These are phyloP conservation scores for Fraxinus quadrangulata DNA, from an alignment of 257 asterid genomes.

Conservation along the genomic window DNA sequence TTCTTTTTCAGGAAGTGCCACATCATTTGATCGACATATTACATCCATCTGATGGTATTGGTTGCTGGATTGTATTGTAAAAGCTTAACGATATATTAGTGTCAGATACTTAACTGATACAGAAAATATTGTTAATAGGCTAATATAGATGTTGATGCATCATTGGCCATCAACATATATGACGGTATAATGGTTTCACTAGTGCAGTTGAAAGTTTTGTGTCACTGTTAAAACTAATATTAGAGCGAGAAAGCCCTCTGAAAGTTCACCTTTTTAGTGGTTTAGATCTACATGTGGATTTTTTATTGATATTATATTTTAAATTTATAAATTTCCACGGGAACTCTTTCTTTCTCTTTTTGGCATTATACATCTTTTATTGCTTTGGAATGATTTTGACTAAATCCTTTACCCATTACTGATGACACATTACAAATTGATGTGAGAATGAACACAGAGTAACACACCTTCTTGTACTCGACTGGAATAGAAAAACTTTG, in stretches of 20 bases:
- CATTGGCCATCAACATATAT: not conserved
- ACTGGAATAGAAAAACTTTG: not conserved
- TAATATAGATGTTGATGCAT: not conserved
- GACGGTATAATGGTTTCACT: not conserved
- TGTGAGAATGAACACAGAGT: not conserved
- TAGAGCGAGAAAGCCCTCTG: not conserved
- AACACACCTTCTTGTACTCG: not conserved
- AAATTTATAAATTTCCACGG: not conserved
- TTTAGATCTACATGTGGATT: not conserved
- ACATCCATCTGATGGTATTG: slow-evolving; percentile 95
- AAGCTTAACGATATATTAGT: not conserved
- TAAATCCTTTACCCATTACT: not conserved
- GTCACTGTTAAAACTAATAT: not conserved
- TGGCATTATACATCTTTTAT: not conserved
- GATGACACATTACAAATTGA: not conserved
- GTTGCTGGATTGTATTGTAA: slow-evolving; percentile 17
- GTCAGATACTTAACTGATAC: slow-evolving; percentile 2
- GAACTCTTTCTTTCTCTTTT: not conserved
- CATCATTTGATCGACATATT: slow-evolving; percentile 92
- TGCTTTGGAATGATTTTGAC: not conserved
- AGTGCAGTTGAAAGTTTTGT: not conserved
- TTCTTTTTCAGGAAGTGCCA: slow-evolving; percentile 67
- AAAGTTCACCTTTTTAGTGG: not conserved
- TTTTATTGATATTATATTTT: not conserved
- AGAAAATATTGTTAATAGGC: not conserved